Evolutionary conservation across 345 rosid genomes (phyloP).

Genomic region (Nephelium lappaceum): DNA sequence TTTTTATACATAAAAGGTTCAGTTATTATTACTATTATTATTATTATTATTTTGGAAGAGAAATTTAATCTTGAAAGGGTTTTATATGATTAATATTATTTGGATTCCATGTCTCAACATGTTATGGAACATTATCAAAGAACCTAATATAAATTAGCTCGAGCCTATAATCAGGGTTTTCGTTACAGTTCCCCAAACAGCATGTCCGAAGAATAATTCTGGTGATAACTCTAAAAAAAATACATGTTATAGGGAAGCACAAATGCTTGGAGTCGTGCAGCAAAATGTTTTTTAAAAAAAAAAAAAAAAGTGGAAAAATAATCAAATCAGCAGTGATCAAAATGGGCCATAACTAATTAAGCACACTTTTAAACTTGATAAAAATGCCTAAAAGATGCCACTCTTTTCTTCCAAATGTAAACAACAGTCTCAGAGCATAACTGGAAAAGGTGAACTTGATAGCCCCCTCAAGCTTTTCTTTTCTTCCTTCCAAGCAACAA

Average conservation of each 20-base stretch:
- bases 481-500: constrained; percentile 10
- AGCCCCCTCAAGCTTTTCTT: background rate
- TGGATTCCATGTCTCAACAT: background rate
- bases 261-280: background rate
- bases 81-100: background rate
- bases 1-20: too few relatives aligned
- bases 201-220: too few relatives aligned
- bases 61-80: too few relatives aligned
- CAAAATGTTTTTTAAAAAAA: background rate
- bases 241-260: constrained; percentile 13
- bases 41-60: too few relatives aligned
- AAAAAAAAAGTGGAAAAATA: background rate
- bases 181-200: too few relatives aligned
- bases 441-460: constrained; percentile 11
- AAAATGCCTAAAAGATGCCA: constrained; percentile 3
- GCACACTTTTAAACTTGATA: background rate
- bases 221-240: too few relatives aligned
- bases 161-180: too few relatives aligned
- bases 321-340: background rate
- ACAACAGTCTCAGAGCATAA: background rate
- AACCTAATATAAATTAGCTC: too few relatives aligned
- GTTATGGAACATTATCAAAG: background rate
- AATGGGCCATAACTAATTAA: background rate
- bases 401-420: constrained; percentile 4
- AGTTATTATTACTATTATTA: too few relatives aligned